Conservation (phyloP, 495 filamentous ascomycete species). For the Hypoxylon crocopeplum region DNA sequence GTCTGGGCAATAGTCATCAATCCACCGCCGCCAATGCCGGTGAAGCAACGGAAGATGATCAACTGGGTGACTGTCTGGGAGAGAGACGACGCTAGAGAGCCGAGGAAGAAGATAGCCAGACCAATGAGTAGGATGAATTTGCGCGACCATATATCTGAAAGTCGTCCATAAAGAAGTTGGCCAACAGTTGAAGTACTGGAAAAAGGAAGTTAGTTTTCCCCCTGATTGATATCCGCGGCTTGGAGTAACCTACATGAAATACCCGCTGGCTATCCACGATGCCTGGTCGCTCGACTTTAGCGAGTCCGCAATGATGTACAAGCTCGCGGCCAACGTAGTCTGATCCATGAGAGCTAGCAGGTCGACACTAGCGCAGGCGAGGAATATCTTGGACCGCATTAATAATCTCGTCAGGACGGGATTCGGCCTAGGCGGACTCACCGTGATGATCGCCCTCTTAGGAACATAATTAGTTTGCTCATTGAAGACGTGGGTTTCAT, state of each 20-base stretch:
- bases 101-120: conserved; percentile 61
- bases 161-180: conserved; percentile 61
- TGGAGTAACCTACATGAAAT: conserved; percentile 54
- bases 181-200: conserved; percentile 60
- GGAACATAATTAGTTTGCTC: conserved; percentile 65
- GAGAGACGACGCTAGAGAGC: conserved; percentile 60
- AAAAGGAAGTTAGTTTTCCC: conserved; percentile 1
- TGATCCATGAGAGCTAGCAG: conserved; percentile 62
- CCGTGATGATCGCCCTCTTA: conserved; percentile 56
- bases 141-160: conserved; percentile 65
- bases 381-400: conserved; percentile 54
- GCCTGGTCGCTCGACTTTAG: conserved; percentile 55
- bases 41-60: conserved; percentile 62
- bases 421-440: conserved; percentile 27
- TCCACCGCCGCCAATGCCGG: conserved; percentile 63
- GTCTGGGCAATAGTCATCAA: conserved; percentile 60
- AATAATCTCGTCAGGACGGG: not conserved
- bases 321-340: conserved; percentile 59
- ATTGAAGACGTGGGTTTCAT: conserved; percentile 48
- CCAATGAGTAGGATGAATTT: conserved; percentile 60
- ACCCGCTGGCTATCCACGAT: conserved; percentile 62
- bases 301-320: conserved; percentile 58
- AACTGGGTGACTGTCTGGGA: conserved; percentile 59
- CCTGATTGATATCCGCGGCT: too few relatives aligned
- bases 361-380: conserved; percentile 63